Base-by-base conservation (phyloP, 2,329 filamentous ascomycete species). In the Plectosphaerella plurivora region DNA sequence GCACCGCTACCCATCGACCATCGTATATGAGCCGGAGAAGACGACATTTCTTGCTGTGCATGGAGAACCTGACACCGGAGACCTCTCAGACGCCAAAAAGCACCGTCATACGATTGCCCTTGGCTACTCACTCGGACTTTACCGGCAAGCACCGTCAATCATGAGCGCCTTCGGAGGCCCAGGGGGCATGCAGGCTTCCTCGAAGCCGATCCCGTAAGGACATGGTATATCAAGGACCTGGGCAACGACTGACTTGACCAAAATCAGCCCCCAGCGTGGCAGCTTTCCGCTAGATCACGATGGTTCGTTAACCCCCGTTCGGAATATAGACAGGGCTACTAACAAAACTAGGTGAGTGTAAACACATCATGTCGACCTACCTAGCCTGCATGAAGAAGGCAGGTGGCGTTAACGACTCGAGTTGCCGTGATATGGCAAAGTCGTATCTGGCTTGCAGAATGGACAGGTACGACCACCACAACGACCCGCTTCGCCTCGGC, bases 231-330 rank as follows among this genome's bases (percentile, higher is more conserved):
- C 28, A 12, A 33, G 28, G 28, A 5, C 28, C 28, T 12, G 8
- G 5, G 28, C 9, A 3, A 33, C 28, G 28, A 33, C 28, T 33
- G 28, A 33, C 28, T 12, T 33, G 28, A 9, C 8, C 11, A 8
- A 14, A 33, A 15, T 33, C 60, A 94, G 90, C 53, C 93, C 93
- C 5, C 89, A 97, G 68, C 86, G 92, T 62, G 93, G 93, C 52
- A 95, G 90, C 63, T 97, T 97, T 65, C 93, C 93, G n/a, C 83
- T 97, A 52, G 93, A 97, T 70, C 92, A 97, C 63, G 91, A 96
- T 69, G 91, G 75, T 75, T 62, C 59, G 71, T 57, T n/a, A 10
- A 28, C 25, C 10, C 46, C 28, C 11, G 3, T 8, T 9, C 4
- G 8, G 8, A 33, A 12, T 33, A 33, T 33, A 8, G 11, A 33